phyloP scores from a whole-genome alignment of 345 rosid species.

The Melaleuca quinquenervia region DNA sequence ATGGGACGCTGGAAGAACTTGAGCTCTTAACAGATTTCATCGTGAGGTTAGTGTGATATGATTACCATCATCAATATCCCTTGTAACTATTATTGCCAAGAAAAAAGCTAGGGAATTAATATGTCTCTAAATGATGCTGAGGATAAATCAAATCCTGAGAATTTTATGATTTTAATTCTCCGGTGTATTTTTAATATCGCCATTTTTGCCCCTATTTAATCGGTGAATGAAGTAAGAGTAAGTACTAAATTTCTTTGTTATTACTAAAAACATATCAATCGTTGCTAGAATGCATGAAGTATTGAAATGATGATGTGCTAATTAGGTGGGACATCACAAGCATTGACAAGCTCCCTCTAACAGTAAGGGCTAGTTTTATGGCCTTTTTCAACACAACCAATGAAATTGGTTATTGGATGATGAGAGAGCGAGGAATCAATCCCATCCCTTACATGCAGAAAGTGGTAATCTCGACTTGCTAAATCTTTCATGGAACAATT shows the following conservation, averaged over 20 bases:
- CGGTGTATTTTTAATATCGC: not conserved
- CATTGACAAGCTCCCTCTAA: constrained; percentile 6
- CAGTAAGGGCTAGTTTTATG: not conserved
- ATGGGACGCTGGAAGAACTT: constrained; percentile 2
- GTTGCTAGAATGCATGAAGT: not conserved
- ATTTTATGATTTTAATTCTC: not conserved
- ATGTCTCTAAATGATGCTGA: not conserved
- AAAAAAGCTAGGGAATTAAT: not conserved
- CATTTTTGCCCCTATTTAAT: not conserved
- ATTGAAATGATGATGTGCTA: not conserved
- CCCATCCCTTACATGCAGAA: not conserved
- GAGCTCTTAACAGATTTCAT: constrained; percentile 6
- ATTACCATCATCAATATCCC: not conserved
- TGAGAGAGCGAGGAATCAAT: constrained; percentile 1
- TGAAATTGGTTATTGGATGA: constrained; percentile 1
- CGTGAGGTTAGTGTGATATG: not conserved
- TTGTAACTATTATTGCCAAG: not conserved
- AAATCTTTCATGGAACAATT: not conserved
- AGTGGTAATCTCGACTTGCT: not conserved
- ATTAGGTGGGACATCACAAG: constrained; percentile 5
- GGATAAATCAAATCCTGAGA: not conserved
- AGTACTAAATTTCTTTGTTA: not conserved
- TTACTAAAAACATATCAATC: not conserved
- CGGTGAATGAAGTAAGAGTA: not conserved
- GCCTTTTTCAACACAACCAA: constrained; percentile 5